Conservation (phyloP, 2,329 filamentous ascomycete species). For the Calonectria multiphialidica region DNA sequence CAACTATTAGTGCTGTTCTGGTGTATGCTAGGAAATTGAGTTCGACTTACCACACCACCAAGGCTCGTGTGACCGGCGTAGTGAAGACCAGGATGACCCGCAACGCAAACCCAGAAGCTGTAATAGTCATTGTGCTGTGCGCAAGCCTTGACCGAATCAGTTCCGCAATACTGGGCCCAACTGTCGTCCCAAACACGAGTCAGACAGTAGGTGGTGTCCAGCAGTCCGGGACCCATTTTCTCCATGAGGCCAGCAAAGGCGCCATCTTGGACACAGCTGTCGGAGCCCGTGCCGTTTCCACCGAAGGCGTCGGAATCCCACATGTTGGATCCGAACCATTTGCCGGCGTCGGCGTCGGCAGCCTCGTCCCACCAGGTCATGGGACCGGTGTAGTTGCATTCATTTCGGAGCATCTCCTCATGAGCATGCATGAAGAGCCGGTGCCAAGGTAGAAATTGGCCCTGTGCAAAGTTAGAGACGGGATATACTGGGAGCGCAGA, state of each 20-base stretch:
- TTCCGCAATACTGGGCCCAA: background rate
- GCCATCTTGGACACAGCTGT: background rate
- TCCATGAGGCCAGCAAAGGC: background rate
- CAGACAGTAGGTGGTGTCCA: background rate
- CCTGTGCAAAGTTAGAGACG: background rate
- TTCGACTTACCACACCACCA: background rate
- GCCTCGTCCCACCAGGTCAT: conserved; percentile 5
- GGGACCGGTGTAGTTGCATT: background rate
- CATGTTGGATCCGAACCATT: conserved; percentile 8
- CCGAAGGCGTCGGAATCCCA: background rate
- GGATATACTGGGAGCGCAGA: too few relatives aligned
- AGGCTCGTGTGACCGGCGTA: background rate
- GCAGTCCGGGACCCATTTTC: background rate
- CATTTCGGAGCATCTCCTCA: background rate
- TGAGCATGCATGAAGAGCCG: background rate
- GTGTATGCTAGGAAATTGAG: background rate
- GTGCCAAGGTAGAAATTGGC: conserved; percentile 2
- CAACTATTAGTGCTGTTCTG: background rate
- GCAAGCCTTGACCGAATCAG: background rate
- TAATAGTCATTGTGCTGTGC: background rate
- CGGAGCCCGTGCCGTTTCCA: background rate
- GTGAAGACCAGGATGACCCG: background rate
- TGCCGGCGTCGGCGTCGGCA: background rate
- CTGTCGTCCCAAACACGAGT: background rate
- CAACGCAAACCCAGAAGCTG: background rate